Evolutionary conservation across 139 green algal species (phyloP), one percentile per base, ranked within the genome.

Genomic region (Gonium pectorale): DNA sequence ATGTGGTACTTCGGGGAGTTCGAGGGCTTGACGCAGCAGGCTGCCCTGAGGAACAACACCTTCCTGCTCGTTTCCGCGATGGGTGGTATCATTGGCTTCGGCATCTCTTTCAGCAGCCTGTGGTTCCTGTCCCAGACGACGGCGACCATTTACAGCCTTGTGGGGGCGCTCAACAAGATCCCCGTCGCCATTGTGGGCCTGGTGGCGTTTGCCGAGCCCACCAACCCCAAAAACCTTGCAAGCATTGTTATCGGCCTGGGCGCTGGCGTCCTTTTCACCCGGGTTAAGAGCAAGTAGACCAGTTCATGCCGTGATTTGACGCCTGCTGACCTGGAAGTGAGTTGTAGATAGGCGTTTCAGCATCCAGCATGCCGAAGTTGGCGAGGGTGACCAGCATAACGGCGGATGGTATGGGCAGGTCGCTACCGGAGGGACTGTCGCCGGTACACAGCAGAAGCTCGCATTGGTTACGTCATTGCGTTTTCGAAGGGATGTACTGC

Each of bases 91-190:
- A 87, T 91, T 24, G 88, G 88, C 26, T 91, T 91, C 62, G 79
- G 15, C 3, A 97, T 98, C 84, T 63, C 38, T 56, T 99, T 98
- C 89, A 90, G 86, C 40, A 93, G 91, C 2, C 86, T 99, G 7
- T 99, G 96, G 96, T 99, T 97, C 89, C 88, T 99, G 51, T 51
- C n/a, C 49, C 67, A 94, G 60, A 99, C 96, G 7, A 98, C 96
- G 5, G 93, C 96, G n/a, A 98, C 95, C 29, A 97, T 95, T 19
- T 98, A 98, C 92, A 92, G 75, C 52, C 83, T 99, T 22, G 94
- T 98, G 11, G 96, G 96, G 31, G 94, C 92, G 3, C 83, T 98
- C 27, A 98, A 98, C 89, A 98, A 98, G 87, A 95, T 99, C 59
- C 97, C 97, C 1, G 88, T 98, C 9, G 95, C 97, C 0, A 27